Base-by-base conservation (phyloP, 2,329 filamentous ascomycete species). In the Microcyclospora tardicrescens region DNA sequence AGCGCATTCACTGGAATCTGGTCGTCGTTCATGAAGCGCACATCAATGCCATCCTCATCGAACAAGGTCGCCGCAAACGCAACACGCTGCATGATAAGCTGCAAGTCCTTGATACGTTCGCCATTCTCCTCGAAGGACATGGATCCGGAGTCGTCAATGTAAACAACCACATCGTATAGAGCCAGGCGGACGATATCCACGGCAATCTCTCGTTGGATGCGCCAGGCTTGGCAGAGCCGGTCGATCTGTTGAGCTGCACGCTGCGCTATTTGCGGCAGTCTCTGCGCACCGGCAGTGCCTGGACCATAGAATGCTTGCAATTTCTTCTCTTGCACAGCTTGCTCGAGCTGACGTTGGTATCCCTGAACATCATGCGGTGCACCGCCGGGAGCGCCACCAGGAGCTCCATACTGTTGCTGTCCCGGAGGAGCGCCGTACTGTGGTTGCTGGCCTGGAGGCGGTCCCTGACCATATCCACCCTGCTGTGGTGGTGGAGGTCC, bases 21-120 rank as follows among this genome's bases (percentile, higher is more conserved):
- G 63, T 67, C 63, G 10, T 71, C 72, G 61, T 82, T 81, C 77
- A 82, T 81, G 65, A 81, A 81, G 34, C 77, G 75, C 30, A 81
- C 61, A 19, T 72, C 72, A 44, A 82, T 77, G 29, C 77, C 78
- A 50, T 82, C 77, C 28, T 75, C 65, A 46, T 82, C 77, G 51
- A 82, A 82, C n/a, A 80, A 68, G 2, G 75, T 76, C 3, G 77
- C 74, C 6, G 76, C 76, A 41, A 70, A 77, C 14, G 76, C 71
- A 37, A 79, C 75, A 36, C 74, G 71, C 35, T 71, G 66, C 45
- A 82, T 58, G 49, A 81, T 79, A 48, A 79, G 65, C 53, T 71
- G 71, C 47, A 82, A 61, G 48, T 81, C 77, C 45, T 77, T 71
- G 60, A 81, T 79, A 43, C 78, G 73, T 50, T 75, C 69, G 33